Conservation (phyloP, 2,329 filamentous ascomycete species). For the Zasmidium cellare region DNA sequence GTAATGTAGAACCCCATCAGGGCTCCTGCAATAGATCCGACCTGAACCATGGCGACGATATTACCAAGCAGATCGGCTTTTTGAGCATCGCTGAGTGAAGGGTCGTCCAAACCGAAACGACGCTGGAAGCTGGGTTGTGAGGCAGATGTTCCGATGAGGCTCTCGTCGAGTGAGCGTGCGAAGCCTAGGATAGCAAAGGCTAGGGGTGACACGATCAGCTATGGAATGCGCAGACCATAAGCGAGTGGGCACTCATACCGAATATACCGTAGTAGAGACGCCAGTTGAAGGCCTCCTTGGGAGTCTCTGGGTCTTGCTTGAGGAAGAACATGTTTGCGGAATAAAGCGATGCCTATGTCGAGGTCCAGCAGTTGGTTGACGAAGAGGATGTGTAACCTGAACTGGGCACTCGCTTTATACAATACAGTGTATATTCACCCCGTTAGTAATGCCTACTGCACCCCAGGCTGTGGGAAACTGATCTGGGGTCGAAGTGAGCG, state of each 20-base stretch:
- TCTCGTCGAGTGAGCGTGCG: conserved; percentile 73
- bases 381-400: too few relatives aligned
- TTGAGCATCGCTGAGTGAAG: conserved; percentile 50
- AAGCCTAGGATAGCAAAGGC: conserved; percentile 57
- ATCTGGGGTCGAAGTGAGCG: too few relatives aligned
- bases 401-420: too few relatives aligned
- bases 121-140: conserved; percentile 63
- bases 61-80: conserved; percentile 69
- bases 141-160: conserved; percentile 59
- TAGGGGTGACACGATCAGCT: too few relatives aligned
- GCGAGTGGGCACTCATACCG: conserved; percentile 35
- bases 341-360: too few relatives aligned
- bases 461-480: too few relatives aligned
- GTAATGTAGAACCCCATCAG: conserved; percentile 58
- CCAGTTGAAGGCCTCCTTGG: conserved; percentile 71
- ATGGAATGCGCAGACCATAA: too few relatives aligned
- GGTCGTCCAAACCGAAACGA: conserved; percentile 54
- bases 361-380: too few relatives aligned
- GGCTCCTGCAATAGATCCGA: conserved; percentile 70
- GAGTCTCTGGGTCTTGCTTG: conserved; percentile 29
- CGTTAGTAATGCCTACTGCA: too few relatives aligned
- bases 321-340: too few relatives aligned
- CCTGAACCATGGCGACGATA: conserved; percentile 77
- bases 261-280: conserved; percentile 66
- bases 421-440: too few relatives aligned